These are phyloP conservation scores for Hygrocybe punicea DNA, from an alignment of 768 basidiomycete species.

Conservation along the genomic window DNA sequence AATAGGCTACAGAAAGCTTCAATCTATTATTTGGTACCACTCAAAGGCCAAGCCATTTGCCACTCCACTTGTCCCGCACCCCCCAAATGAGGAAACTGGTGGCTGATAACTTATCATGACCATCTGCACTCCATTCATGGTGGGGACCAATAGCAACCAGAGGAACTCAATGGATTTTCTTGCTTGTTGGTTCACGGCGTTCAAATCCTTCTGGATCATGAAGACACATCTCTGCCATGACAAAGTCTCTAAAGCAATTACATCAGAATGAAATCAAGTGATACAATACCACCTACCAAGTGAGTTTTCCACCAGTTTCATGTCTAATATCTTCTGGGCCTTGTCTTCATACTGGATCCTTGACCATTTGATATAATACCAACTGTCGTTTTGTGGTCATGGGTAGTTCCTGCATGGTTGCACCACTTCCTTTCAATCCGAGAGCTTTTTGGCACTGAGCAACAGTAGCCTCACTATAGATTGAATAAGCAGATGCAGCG, in stretches of 20 bases:
- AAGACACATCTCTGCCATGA: conserved; percentile 18
- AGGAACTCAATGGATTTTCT: conserved; percentile 18
- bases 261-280: too few relatives aligned
- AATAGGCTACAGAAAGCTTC: conserved; percentile 22
- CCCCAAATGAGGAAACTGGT: conserved; percentile 34
- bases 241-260: conserved; percentile 8
- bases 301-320: background rate
- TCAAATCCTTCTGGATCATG: conserved; percentile 26
- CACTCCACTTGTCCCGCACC: conserved; percentile 22
- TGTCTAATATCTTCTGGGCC: conserved; percentile 25
- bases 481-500: conserved; percentile 8
- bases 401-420: conserved; percentile 27
- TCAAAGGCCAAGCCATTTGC: conserved; percentile 30
- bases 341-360: conserved; percentile 27
- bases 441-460: background rate
- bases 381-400: conserved; percentile 31
- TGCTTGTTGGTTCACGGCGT: conserved; percentile 22
- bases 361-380: conserved; percentile 33
- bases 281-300: too few relatives aligned
- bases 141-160: conserved; percentile 25
- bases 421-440: background rate
- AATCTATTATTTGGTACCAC: conserved; percentile 33
- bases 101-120: conserved; percentile 32
- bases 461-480: background rate
- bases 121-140: conserved; percentile 34